Evolutionary conservation across 2,329 filamentous ascomycete species (phyloP).

Genomic region (Trichoderma koningii): DNA sequence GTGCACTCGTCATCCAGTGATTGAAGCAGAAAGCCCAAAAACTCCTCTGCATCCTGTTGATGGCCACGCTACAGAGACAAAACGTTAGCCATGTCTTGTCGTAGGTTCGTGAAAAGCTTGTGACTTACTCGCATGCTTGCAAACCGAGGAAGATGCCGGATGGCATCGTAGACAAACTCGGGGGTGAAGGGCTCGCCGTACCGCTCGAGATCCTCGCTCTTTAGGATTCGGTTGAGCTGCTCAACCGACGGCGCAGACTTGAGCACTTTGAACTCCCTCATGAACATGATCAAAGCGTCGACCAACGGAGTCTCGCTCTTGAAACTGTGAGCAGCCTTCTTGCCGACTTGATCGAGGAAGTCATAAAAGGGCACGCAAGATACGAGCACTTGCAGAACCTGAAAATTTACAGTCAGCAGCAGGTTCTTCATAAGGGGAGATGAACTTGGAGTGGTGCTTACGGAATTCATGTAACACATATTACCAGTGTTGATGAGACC

Average conservation of each 20-base stretch:
- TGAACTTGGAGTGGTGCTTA: slow-evolving; percentile 52
- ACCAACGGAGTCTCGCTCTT: slow-evolving; percentile 92
- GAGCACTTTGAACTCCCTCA: slow-evolving; percentile 86
- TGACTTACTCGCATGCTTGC: slow-evolving; percentile 80
- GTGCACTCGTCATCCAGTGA: slow-evolving; percentile 91
- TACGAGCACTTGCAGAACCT: slow-evolving; percentile 94
- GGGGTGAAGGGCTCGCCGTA: slow-evolving; percentile 91
- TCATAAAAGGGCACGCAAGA: slow-evolving; percentile 94
- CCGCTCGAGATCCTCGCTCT: slow-evolving; percentile 80
- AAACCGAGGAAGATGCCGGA: slow-evolving; percentile 83
- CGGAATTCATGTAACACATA: slow-evolving; percentile 99
- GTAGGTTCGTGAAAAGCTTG: background rate
- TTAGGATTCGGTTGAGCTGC: slow-evolving; percentile 71
- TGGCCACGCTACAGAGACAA: slow-evolving; percentile 69
- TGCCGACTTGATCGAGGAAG: slow-evolving; percentile 84
- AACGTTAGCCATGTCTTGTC: slow-evolving; percentile 16
- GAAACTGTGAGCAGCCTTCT: slow-evolving; percentile 84
- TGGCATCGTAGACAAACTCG: slow-evolving; percentile 93
- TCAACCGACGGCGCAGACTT: slow-evolving; percentile 75
- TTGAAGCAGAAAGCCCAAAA: slow-evolving; percentile 88
- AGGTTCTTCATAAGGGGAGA: background rate
- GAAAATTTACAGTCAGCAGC: slow-evolving; percentile 39
- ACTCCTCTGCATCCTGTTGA: slow-evolving; percentile 97
- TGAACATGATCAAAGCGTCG: slow-evolving; percentile 96
- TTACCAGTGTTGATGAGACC: slow-evolving; percentile 97